Percentiles rank a stretch among this genome's conserved stretches.
phyloP scores from a whole-genome alignment of 2,329 filamentous ascomycete species.

The Alternaria solani region DNA sequence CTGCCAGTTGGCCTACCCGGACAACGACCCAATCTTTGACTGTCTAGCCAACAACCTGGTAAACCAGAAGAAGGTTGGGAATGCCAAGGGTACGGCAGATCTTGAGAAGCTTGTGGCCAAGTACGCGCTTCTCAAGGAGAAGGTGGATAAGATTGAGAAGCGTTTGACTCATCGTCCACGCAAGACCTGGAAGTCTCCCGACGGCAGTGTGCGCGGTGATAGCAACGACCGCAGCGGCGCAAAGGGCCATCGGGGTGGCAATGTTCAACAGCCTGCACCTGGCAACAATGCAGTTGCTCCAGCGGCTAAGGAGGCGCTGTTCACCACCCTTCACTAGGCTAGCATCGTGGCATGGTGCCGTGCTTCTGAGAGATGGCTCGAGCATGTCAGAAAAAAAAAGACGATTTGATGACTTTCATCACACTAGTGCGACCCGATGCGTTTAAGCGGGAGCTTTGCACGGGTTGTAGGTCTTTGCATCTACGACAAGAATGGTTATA shows the following conservation, averaged over 20 bases:
- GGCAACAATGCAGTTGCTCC: not conserved
- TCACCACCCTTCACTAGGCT: not conserved
- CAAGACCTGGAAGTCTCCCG: not conserved
- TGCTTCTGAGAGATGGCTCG: not conserved
- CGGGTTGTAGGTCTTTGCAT: not conserved
- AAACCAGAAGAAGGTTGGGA: conserved; percentile 4
- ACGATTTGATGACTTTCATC: not conserved
- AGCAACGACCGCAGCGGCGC: not conserved
- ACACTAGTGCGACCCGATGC: not conserved
- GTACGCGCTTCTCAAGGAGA: conserved; percentile 11
- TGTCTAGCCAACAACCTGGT: conserved; percentile 40
- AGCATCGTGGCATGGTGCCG: not conserved
- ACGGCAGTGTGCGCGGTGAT: not conserved
- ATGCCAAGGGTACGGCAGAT: not conserved
- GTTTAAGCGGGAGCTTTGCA: not conserved
- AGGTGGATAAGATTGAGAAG: conserved; percentile 20
- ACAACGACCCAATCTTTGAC: conserved; percentile 39
- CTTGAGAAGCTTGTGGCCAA: conserved; percentile 16
- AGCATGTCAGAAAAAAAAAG: not conserved
- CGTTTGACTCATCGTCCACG: not conserved
- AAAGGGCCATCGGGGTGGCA: not conserved
- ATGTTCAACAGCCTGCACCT: not conserved
- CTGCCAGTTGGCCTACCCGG: conserved; percentile 21
- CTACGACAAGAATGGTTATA: not conserved
- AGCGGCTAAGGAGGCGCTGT: not conserved